Base-by-base conservation (phyloP, 2,329 filamentous ascomycete genomes). In the Byssoonygena ceratinophila region DNA sequence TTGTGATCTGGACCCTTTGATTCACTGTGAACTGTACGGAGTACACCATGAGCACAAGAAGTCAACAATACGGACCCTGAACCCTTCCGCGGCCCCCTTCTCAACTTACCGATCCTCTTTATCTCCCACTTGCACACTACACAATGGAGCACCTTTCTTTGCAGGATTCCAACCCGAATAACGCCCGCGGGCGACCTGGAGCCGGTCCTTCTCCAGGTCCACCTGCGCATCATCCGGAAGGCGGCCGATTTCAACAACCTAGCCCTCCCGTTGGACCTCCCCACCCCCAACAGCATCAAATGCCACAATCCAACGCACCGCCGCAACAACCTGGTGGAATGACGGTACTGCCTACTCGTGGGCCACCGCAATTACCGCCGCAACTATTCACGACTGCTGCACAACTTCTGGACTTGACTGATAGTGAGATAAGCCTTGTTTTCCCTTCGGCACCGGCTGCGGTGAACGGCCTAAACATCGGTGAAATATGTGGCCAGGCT, bases 361-460 rank as follows among this genome's bases (percentile, higher is more conserved):
- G 71, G 2, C 68, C 70, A 14, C 72, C 73, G 20, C 73, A 76
- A 59, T 64, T 76, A 52, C 73, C 73, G 12, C 90, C 90, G 55
- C 91, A 98, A 75, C 96, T 97, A 85, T 98, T 98, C 73, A 94
- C 92, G 16, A 98, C 92, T 29, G 92, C 92, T 29, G 90, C 92
- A 51, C 92, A 97, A 74, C 76, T 98, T 54, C 76, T 98, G 54
- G 92, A 98, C 68, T 78, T 98, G 64, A 97, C 92, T 62, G 92
- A 98, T 74, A 98, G 91, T 97, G 81, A 53, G 54, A 54, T 48
- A 36, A 34, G 16, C 29, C 46, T 18, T 49, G 39, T n/a, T 40
- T 12, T n/a, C 22, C 23, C 37, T 36, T 11, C 7, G 4, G 23
- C 5, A 4, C 23, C 14, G 5, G 4, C 37, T 1, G 18, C 25